A percentile compares a stretch with the other conserved stretches of the same genome.
These are phyloP conservation scores for Syncephalastrum contaminatum DNA, from an alignment of 371 early-diverging fungal genomes.

Conservation along the genomic window DNA sequence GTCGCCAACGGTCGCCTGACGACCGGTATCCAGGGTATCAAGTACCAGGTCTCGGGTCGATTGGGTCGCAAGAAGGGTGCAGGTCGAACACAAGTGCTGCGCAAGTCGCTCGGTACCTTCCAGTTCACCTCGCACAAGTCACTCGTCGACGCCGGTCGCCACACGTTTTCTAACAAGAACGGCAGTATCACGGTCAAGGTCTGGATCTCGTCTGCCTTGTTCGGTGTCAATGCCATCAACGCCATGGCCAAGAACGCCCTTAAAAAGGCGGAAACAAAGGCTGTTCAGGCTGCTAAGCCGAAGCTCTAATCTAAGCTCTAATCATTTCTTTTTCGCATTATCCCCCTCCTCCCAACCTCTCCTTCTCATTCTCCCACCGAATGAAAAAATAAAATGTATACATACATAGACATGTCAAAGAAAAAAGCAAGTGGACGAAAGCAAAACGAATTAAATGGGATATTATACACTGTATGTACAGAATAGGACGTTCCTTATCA, in stretches of 20 bases:
- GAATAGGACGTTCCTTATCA: neutral
- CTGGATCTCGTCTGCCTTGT: constrained; percentile 50
- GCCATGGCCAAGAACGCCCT: constrained; percentile 4
- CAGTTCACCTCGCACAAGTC: constrained; percentile 50
- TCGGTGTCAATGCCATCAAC: constrained; percentile 46
- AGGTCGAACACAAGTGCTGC: constrained; percentile 38
- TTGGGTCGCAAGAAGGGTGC: constrained; percentile 49
- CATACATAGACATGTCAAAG: too few species aligned
- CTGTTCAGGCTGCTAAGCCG: constrained; percentile 19
- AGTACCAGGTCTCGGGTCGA: constrained; percentile 52
- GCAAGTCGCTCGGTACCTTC: constrained; percentile 51
- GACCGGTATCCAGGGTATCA: constrained; percentile 52
- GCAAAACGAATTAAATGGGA: too few species aligned
- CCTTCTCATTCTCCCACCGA: too few species aligned
- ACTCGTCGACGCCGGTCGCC: constrained; percentile 50
- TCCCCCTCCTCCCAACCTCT: too few species aligned
- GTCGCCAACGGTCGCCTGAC: constrained; percentile 41
- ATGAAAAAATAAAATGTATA: too few species aligned
- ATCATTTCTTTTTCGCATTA: neutral
- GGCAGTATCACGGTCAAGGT: constrained; percentile 56
- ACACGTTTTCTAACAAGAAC: constrained; percentile 52
- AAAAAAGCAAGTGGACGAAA: too few species aligned
- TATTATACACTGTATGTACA: too few species aligned
- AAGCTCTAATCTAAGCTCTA: constrained; percentile 16
- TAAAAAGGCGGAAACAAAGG: constrained; percentile 33